Evolutionary conservation across 257 asterid genomes (phyloP), one percentile per base, ranked within the genome.

Genomic region (Salvia splendens): DNA sequence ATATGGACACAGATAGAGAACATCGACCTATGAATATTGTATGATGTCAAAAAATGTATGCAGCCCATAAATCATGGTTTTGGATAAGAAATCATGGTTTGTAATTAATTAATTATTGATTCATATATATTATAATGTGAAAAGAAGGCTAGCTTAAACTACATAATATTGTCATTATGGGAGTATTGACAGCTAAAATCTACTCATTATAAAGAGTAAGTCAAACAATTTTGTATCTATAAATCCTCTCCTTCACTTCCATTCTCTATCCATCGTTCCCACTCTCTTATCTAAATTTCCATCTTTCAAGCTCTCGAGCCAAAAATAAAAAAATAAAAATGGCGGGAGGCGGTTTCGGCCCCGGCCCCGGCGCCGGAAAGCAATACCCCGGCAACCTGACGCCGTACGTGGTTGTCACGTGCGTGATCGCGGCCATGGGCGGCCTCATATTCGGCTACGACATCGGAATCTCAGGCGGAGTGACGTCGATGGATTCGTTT

Each of bases 391-490:
- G 96, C 38, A 76, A 81, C 56, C 75, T 89, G 7, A 91, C 95
- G 64, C 78, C 81, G 2, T 88, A 83, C 60, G 97, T 91, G 57
- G 54, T 87, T 0, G 4, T 88, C 11, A 88, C 96, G 36, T 91
- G 96, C 83, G 59, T 88, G 57, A 83, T 89, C 50, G 98, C 96
- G 16, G 98, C 96, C 80, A 91, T 87, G 89, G 96, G 96, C 10
- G 98, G 98, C 2, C 89, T 91, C 6, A 89, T 88, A 51, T 91
- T 88, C 71, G 97, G 97, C 43, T 91, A 91, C 47, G 97, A 91
- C 76, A 91, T 91, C 24, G 97, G 97, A 8, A 89, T 89, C 79
- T 89, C 97, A 17, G 95, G 98, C 50, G 98, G 98, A 12, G 98
- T 92, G 57, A 92, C 98, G 57, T 68, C 98, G 4, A 92, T 87